phyloP scores from a whole-genome alignment of 2,329 filamentous ascomycete genomes.

The Paecilomyces niveus region DNA sequence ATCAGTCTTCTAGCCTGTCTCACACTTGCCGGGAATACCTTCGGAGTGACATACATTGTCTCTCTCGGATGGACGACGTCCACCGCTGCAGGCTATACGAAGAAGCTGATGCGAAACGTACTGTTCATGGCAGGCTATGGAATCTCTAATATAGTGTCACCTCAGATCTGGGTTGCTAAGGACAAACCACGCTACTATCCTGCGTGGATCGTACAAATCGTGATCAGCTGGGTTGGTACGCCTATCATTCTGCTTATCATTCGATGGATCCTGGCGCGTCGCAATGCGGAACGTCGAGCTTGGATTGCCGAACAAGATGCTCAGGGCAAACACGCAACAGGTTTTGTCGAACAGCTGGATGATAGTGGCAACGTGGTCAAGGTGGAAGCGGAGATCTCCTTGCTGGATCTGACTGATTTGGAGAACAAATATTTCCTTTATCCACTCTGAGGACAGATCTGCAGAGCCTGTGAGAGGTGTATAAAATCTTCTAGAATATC shows the following conservation, averaged over 20 bases:
- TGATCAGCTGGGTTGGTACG: constrained; percentile 29
- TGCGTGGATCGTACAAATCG: constrained; percentile 24
- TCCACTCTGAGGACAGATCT: constrained; percentile 10
- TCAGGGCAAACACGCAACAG: constrained; percentile 5
- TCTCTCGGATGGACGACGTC: constrained; percentile 33
- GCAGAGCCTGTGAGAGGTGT: neutral
- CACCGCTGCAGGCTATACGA: constrained; percentile 21
- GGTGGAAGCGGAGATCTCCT: constrained; percentile 27
- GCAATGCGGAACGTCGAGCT: constrained; percentile 22
- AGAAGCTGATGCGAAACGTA: constrained; percentile 25
- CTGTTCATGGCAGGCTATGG: constrained; percentile 18
- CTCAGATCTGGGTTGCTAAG: constrained; percentile 21
- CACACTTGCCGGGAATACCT: constrained; percentile 20
- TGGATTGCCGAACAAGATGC: constrained; percentile 19
- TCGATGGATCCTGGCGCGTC: constrained; percentile 21
- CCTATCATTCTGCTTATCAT: constrained; percentile 28
- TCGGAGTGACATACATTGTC: constrained; percentile 31
- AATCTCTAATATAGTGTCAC: constrained; percentile 21
- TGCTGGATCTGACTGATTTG: constrained; percentile 30
- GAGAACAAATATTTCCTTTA: constrained; percentile 36
- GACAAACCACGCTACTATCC: constrained; percentile 25
- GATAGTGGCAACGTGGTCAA: constrained; percentile 21
- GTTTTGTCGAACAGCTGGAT: constrained; percentile 22
- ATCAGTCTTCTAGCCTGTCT: constrained; percentile 24
- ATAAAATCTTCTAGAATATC: neutral